Base-by-base conservation (phyloP, 306 rosid species). In the Quercus ilex region DNA sequence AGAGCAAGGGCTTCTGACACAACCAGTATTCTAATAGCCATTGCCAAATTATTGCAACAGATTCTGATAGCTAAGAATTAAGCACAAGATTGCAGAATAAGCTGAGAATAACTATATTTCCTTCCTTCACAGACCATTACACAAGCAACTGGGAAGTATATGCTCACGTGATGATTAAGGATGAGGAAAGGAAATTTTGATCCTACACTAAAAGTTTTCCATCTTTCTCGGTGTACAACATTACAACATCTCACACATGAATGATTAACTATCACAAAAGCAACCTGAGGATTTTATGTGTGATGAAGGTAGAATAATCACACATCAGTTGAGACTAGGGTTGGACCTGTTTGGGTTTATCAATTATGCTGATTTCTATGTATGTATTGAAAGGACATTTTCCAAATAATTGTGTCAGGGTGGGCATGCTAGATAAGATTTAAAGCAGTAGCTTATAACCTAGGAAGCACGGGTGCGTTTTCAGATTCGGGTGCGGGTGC, bases 21-120 rank as follows among this genome's bases (percentile, higher is more conserved):
- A 77, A 97, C 99, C 77, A 95, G 86, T 97, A 95, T 95, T 69
- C 99, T 92, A 77, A 95, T 91, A 83, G 95, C 94, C 91, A 95
- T 25, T 78, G 99, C 94, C 89, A 95, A 81, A 84, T 95, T 95
- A 76, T 95, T 95, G 85, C 99, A 95, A 52, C 71, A 53, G 58
- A 60, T 52, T 65, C 38, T 31, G 53, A 62, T 59, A 30, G 30
- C 18, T 51, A 23, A 49, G 72, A 60, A 70, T 18, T 17, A 46
- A 20, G 70, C 17, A 75, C 21, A 35, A 23, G 53, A 41, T 6
- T 23, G 20, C 26, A 52, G 5, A 68, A 28, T 46, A 35, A 78
- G 30, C 59, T 6, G 17, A 56, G 20, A 30, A 33, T 56, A 35
- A 31, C 18, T 51, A 25, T 33, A 55, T 77, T 53, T 15, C 17